Evolutionary conservation across 345 rosid genomes (phyloP).

Genomic region (Populus simonii): DNA sequence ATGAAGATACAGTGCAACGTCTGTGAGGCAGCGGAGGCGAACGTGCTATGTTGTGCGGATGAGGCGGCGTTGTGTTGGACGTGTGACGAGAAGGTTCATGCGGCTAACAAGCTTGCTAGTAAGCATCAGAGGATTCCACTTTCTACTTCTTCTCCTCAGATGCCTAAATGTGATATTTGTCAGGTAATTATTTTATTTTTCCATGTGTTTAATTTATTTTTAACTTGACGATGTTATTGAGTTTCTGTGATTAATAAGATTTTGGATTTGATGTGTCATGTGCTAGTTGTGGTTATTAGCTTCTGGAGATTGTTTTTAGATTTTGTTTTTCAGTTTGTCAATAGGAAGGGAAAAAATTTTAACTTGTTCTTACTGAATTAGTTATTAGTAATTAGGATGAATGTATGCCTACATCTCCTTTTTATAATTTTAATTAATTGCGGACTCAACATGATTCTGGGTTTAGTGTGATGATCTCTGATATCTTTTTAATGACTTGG

Average conservation of each 20-base stretch:
- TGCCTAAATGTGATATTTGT: constrained; percentile 94
- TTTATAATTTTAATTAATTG: not conserved
- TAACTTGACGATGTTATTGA: not conserved
- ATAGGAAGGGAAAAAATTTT: not conserved
- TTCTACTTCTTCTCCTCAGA: constrained; percentile 56
- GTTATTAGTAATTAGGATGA: not conserved
- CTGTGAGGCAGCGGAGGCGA: constrained; percentile 90
- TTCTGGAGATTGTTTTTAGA: not conserved
- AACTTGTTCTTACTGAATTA: not conserved
- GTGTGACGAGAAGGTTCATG: constrained; percentile 88
- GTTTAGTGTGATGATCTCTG: not conserved
- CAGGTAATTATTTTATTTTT: constrained; percentile 41
- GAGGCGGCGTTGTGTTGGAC: constrained; percentile 96
- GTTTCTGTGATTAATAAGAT: not conserved
- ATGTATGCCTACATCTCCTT: not conserved
- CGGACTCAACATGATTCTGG: not conserved
- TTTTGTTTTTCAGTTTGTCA: not conserved
- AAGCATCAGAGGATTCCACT: constrained; percentile 95
- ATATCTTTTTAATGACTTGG: not conserved
- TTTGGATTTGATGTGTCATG: not conserved
- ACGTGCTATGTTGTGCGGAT: constrained; percentile 95
- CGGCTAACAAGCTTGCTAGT: constrained; percentile 92
- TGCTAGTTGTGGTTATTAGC: not conserved
- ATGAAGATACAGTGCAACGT: constrained; percentile 99
- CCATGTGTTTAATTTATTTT: too few species aligned